Evolutionary conservation across 805 yeast genomes (phyloP).

Genomic region (Candida vaughaniae): DNA sequence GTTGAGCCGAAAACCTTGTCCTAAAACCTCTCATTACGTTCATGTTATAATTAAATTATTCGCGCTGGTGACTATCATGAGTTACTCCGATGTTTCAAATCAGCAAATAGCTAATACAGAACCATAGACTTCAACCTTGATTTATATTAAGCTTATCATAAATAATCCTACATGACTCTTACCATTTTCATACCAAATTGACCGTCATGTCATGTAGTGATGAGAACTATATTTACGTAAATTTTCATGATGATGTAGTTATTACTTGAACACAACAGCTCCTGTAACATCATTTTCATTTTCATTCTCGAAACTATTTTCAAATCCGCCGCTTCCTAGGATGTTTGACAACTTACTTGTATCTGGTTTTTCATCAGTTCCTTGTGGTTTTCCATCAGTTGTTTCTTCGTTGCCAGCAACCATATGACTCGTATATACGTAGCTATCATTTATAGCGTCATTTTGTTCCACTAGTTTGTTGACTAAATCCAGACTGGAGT

Average conservation of each 20-base stretch:
- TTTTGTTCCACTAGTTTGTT: slow-evolving; percentile 14
- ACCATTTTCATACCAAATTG: no score
- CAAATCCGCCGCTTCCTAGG: slow-evolving; percentile 16
- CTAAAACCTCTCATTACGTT: no score
- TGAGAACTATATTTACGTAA: no score
- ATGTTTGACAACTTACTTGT: slow-evolving; percentile 10
- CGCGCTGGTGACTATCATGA: no score
- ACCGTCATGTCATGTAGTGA: no score
- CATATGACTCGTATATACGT: slow-evolving; percentile 12
- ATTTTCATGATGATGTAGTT: no score
- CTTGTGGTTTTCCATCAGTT: not conserved
- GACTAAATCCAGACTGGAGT: slow-evolving; percentile 27
- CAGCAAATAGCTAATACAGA: not conserved
- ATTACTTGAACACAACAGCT: slow-evolving; percentile 15
- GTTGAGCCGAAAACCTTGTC: not conserved
- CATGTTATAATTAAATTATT: no score
- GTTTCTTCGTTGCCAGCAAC: slow-evolving; percentile 9
- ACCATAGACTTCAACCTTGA: no score
- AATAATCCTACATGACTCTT: no score
- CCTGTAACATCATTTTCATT: slow-evolving; percentile 9
- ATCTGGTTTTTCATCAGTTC: not conserved
- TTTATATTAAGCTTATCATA: no score
- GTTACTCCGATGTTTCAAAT: no score
- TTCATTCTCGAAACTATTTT: slow-evolving; percentile 18
- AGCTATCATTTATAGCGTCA: slow-evolving; percentile 33